Evolutionary conservation across 139 green algal genomes (phyloP), one percentile per base, ranked within the genome.

Genomic region (Pseudopediastrum boryanum): DNA sequence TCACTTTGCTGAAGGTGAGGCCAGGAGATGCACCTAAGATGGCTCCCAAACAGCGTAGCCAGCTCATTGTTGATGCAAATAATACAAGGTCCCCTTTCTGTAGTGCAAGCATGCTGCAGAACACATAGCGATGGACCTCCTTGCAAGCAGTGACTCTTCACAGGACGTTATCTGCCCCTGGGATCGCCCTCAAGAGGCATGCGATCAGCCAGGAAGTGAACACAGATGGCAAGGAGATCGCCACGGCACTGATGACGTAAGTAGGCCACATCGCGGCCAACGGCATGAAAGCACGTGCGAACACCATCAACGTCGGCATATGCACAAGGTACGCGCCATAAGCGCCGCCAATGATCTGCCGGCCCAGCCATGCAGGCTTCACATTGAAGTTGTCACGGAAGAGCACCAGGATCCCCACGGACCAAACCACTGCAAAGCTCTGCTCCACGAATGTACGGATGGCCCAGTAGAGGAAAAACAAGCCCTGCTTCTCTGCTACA

Each of bases 371-470:
- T 23, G 39, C 52, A 2, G 74, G 74, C 44, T 72, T 52, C 9
- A 65, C 29, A 48, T 81, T 81, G 38, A 59, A 74, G 2, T 33
- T 46, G 25, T 74, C 31, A 10, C 74, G 33, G 74, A 81, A 81
- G 9, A 74, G 41, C 33, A 81, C 61, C 5, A 81, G 31, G 44
- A 81, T 46, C 8, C 74, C 74, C 12, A 36, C 61, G 3, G 61
- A 74, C 74, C 74, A 81, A 3, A 81, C 35, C 33, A 81, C 62
- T 35, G 46, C 65, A 38, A 81, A 81, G 27, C 36, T 63, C 74
- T 81, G 74, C 62, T 81, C 74, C 2, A 74, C 74, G 65, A 81
- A 81, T 2, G 74, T 81, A 19, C 74, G 43, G 36, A 73, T 25
- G 44, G 73, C 7, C 43, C 65, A 74, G 35, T 39, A 44, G 33